These are phyloP conservation scores for Plasmopara muralis DNA, from an alignment of 352 stramenopile genomes.

Conservation along the genomic window DNA sequence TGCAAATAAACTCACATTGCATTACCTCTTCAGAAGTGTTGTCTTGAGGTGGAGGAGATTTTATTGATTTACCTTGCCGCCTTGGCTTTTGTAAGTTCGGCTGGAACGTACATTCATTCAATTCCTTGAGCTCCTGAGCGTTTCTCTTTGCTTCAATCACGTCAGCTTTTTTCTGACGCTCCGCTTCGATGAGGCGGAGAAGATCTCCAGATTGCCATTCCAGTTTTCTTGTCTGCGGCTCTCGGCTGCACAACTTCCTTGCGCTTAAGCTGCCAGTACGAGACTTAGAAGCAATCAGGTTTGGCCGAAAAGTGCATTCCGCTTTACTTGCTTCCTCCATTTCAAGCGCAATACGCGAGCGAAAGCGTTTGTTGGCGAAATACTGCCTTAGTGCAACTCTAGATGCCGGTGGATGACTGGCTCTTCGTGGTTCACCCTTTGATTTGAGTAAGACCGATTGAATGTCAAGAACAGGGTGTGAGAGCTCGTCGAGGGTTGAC, in stretches of 20 bases:
- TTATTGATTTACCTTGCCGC: conserved; percentile 12
- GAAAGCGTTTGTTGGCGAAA: conserved; percentile 62
- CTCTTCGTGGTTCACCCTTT: conserved; percentile 6
- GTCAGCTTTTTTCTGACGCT: conserved; percentile 46
- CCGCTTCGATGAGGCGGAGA: conserved; percentile 56
- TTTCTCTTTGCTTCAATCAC: conserved; percentile 59
- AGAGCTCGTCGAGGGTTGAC: conserved; percentile 40
- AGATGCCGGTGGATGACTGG: conserved; percentile 8
- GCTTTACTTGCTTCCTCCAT: conserved; percentile 59
- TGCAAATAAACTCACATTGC: neutral
- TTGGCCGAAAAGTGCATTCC: conserved; percentile 68
- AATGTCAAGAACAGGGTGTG: conserved; percentile 31
- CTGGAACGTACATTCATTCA: conserved; percentile 81
- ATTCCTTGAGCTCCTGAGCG: conserved; percentile 45
- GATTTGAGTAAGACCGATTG: conserved; percentile 3
- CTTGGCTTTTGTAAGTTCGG: conserved; percentile 38
- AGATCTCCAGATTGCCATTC: conserved; percentile 62
- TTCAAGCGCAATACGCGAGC: conserved; percentile 59
- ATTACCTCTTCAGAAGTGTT: conserved; percentile 13
- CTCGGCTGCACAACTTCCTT: conserved; percentile 33
- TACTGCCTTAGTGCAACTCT: conserved; percentile 37
- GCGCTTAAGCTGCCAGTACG: conserved; percentile 27
- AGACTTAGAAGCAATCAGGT: conserved; percentile 26
- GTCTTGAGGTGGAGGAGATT: conserved; percentile 14
- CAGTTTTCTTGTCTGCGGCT: conserved; percentile 18